Conservation (phyloP, 169 alveolate genomes). For the Cryptosporidium andersoni region DNA sequence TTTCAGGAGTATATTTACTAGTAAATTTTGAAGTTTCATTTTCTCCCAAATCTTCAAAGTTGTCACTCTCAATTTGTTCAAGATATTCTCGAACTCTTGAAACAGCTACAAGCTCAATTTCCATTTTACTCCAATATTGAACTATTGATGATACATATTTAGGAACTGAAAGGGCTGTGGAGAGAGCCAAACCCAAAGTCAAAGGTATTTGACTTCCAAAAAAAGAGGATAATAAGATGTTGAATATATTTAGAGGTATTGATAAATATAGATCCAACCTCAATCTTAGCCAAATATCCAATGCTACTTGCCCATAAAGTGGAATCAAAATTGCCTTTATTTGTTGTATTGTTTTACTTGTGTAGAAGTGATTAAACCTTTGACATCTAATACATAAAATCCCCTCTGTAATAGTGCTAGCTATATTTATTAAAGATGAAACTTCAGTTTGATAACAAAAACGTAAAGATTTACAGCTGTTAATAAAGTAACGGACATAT, state of each 20-base stretch:
- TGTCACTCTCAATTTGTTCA: constrained; percentile 6
- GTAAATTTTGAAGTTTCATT: neutral
- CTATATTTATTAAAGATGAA: constrained; percentile 22
- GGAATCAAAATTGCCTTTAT: constrained; percentile 10
- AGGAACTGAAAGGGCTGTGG: constrained; percentile 31
- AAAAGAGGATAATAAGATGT: constrained; percentile 10
- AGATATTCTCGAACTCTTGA: constrained; percentile 22
- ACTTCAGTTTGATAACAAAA: constrained; percentile 11
- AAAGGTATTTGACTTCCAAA: neutral
- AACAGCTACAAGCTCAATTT: constrained; percentile 51
- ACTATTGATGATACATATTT: constrained; percentile 29
- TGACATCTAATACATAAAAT: constrained; percentile 5
- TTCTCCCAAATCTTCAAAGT: constrained; percentile 6
- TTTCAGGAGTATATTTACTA: no score
- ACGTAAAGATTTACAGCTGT: constrained; percentile 30
- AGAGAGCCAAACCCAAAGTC: constrained; percentile 11
- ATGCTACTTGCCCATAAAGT: constrained; percentile 28
- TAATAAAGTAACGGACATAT: constrained; percentile 29
- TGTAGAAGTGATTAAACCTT: neutral
- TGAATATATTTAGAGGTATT: constrained; percentile 14
- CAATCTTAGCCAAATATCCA: constrained; percentile 56
- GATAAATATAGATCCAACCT: constrained; percentile 50
- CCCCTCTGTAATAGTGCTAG: constrained; percentile 36
- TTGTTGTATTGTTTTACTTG: neutral
- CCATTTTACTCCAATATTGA: constrained; percentile 60